These are phyloP conservation scores for Butyriboletus appendiculatus DNA, from an alignment of 1,284 basidiomycete species.

Conservation along the genomic window DNA sequence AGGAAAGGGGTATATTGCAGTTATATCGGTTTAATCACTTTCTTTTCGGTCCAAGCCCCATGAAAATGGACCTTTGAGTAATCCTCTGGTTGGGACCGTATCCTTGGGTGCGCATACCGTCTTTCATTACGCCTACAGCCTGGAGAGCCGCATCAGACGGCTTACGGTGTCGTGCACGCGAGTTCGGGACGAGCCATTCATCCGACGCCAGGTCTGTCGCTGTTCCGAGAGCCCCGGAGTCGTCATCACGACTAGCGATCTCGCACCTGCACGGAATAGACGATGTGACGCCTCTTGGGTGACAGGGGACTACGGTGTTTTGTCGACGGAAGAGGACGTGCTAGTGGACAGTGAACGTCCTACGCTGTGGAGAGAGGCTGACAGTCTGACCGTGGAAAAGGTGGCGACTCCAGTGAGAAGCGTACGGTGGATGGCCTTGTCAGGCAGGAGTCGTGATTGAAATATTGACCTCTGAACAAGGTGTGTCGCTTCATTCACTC, in stretches of 20 bases:
- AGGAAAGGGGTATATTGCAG: slow-evolving; percentile 21
- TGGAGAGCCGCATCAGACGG: not conserved
- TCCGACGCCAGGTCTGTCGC: slow-evolving; percentile 61
- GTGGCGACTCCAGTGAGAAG: slow-evolving; percentile 37
- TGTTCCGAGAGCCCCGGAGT: slow-evolving; percentile 87
- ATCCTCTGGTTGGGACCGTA: slow-evolving; percentile 87
- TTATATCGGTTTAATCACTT: not conserved
- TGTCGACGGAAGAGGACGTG: slow-evolving; percentile 35
- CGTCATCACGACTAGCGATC: slow-evolving; percentile 67
- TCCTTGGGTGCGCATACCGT: slow-evolving; percentile 84
- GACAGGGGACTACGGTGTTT: slow-evolving; percentile 16
- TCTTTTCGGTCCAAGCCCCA: slow-evolving; percentile 64
- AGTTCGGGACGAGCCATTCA: slow-evolving; percentile 58
- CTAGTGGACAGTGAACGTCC: slow-evolving; percentile 46
- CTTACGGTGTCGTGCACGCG: slow-evolving; percentile 17
- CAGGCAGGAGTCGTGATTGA: too few relatives aligned
- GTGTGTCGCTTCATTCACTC: too few relatives aligned
- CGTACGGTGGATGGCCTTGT: too few relatives aligned
- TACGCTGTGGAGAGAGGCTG: slow-evolving; percentile 53
- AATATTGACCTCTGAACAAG: too few relatives aligned
- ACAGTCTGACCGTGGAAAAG: slow-evolving; percentile 75
- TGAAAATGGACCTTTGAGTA: slow-evolving; percentile 89
- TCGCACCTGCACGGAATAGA: slow-evolving; percentile 78
- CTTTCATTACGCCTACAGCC: slow-evolving; percentile 76
- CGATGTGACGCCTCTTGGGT: slow-evolving; percentile 42